Evolutionary conservation across 768 basidiomycete genomes (phyloP).

Genomic region (Coprinopsis cinerea): DNA sequence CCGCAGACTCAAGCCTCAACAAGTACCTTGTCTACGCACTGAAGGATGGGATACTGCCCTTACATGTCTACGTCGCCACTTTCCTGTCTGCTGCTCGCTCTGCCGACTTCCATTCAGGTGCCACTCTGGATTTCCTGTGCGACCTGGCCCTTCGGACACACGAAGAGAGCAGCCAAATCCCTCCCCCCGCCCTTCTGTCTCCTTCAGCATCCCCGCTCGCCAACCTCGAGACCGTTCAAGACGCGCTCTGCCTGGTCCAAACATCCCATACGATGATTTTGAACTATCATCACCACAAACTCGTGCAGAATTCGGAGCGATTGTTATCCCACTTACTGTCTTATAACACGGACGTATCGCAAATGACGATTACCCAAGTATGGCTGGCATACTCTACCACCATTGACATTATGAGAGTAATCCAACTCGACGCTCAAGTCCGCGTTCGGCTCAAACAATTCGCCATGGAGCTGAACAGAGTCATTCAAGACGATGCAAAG

Average conservation of each 20-base stretch:
- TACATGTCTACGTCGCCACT: constrained; percentile 55
- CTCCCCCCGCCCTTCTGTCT: constrained; percentile 51
- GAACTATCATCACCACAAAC: constrained; percentile 56
- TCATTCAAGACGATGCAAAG: constrained; percentile 67
- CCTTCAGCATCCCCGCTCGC: constrained; percentile 41
- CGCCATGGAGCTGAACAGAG: constrained; percentile 49
- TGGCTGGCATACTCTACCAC: constrained; percentile 43
- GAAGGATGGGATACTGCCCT: constrained; percentile 47
- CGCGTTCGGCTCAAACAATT: constrained; percentile 57
- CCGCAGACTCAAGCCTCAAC: constrained; percentile 63
- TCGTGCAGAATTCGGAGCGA: constrained; percentile 55
- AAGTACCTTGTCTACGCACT: constrained; percentile 61
- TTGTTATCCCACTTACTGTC: constrained; percentile 58
- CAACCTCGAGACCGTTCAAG: constrained; percentile 51
- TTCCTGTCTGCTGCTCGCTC: constrained; percentile 66
- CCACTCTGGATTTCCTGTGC: constrained; percentile 68
- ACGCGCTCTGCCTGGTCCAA: constrained; percentile 54
- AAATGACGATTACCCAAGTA: constrained; percentile 57
- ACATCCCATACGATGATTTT: constrained; percentile 50
- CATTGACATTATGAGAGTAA: constrained; percentile 37
- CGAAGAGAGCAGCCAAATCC: constrained; percentile 48
- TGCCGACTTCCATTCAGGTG: constrained; percentile 53
- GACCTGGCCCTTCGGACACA: constrained; percentile 58
- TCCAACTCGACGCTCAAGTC: constrained; percentile 38
- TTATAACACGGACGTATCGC: constrained; percentile 54